phyloP scores from a whole-genome alignment of 305 asterid genomes.

The Rubia balearica region DNA sequence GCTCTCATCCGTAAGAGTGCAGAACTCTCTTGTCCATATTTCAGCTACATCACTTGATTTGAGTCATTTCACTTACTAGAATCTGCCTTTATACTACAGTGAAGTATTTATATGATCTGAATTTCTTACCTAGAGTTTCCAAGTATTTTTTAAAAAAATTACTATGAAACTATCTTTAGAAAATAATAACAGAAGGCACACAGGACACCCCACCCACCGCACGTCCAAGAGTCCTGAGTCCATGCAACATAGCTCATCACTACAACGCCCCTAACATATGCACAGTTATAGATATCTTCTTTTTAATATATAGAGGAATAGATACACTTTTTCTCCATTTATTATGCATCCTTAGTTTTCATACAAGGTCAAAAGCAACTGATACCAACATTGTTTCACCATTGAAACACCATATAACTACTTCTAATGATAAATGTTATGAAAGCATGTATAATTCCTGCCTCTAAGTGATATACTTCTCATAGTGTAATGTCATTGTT shows the following conservation, averaged over 20 bases:
- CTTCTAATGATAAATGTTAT: too few relatives aligned
- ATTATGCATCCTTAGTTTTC: background rate
- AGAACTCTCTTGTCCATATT: background rate
- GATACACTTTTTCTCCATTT: background rate
- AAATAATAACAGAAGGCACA: background rate
- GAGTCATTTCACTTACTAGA: background rate
- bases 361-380: background rate
- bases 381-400: background rate
- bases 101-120: background rate
- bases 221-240: background rate
- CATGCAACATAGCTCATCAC: background rate
- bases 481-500: too few relatives aligned
- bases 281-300: background rate
- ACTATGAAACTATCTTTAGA: background rate
- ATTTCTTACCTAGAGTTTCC: background rate
- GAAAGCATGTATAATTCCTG: too few relatives aligned
- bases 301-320: background rate
- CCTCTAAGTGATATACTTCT: too few relatives aligned
- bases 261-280: background rate
- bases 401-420: background rate
- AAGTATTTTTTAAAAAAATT: background rate
- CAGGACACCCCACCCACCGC: background rate
- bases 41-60: background rate
- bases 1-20: background rate
- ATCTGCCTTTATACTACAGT: background rate